Percentiles rank a stretch among this genome's conserved stretches.
Evolutionary conservation across 225 moss, liverwort and hornwort genomes (phyloP).

Genomic region (Thuidium tamariscinum): DNA sequence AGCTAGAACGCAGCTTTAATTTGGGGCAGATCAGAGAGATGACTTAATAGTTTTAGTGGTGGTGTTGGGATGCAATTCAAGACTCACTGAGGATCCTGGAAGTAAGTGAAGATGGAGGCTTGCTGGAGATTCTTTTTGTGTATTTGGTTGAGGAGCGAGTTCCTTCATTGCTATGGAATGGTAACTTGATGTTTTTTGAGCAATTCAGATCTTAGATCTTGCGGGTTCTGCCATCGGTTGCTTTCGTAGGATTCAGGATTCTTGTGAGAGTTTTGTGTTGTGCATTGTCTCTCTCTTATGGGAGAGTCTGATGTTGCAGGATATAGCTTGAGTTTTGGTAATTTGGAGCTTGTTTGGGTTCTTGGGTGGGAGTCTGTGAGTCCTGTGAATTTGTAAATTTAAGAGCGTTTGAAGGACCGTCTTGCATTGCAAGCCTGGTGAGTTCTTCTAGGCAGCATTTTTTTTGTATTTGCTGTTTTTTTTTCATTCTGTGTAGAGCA

Average conservation of each 20-base stretch:
- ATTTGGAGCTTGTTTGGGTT: neutral
- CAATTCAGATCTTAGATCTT: conserved; percentile 6
- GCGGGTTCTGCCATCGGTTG: neutral
- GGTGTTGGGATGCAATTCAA: no score
- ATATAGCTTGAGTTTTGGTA: neutral
- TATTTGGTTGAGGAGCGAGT: neutral
- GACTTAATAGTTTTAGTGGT: no score
- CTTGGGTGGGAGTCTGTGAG: neutral
- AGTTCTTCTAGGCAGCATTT: neutral
- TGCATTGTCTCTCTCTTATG: neutral
- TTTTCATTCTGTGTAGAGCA: neutral
- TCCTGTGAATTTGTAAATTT: neutral
- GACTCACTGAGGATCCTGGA: neutral
- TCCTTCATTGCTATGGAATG: no score
- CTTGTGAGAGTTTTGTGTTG: neutral
- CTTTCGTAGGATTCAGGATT: neutral
- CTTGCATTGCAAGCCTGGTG: neutral
- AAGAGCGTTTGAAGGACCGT: neutral
- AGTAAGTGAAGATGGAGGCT: neutral
- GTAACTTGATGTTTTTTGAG: neutral
- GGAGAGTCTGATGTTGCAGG: neutral
- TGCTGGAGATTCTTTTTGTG: neutral
- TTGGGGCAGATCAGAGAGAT: neutral
- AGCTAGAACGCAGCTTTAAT: neutral
- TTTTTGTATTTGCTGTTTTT: neutral